phyloP scores from a whole-genome alignment of 2,329 filamentous ascomycete genomes.

The Trichoderma atrobrunneum region DNA sequence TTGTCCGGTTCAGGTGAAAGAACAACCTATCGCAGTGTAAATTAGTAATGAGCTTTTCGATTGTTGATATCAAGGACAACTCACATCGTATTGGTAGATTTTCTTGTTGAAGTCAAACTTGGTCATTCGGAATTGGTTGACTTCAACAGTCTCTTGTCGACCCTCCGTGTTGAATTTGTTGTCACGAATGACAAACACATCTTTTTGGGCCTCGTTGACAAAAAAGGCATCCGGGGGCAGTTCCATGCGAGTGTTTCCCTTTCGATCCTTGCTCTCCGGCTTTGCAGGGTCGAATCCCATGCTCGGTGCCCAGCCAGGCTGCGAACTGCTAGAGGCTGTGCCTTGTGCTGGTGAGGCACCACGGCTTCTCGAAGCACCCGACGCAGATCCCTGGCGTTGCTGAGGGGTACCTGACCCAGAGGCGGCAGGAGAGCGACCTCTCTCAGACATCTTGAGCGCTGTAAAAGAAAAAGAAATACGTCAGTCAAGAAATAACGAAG shows the following conservation, averaged over 20 bases:
- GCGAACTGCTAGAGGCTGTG: slow-evolving; percentile 19
- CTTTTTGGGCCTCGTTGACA: slow-evolving; percentile 32
- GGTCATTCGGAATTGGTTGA: slow-evolving; percentile 75
- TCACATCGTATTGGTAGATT: slow-evolving; percentile 83
- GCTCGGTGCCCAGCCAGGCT: slow-evolving; percentile 28
- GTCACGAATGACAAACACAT: slow-evolving; percentile 34
- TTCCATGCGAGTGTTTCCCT: slow-evolving; percentile 51
- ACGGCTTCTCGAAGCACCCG: slow-evolving; percentile 18
- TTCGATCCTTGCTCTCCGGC: slow-evolving; percentile 28
- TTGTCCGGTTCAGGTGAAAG: slow-evolving; percentile 64
- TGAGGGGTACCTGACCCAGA: slow-evolving; percentile 10
- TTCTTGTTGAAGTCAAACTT: slow-evolving; percentile 54
- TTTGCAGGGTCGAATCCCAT: slow-evolving; percentile 47
- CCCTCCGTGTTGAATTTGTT: slow-evolving; percentile 55
- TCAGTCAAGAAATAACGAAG: not conserved
- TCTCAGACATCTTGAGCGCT: slow-evolving; percentile 33
- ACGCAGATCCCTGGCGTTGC: not conserved
- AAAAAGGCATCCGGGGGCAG: slow-evolving; percentile 57
- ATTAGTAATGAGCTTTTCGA: not conserved
- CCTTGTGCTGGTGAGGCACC: slow-evolving; percentile 23
- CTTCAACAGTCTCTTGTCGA: slow-evolving; percentile 49
- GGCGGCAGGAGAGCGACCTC: slow-evolving; percentile 29
- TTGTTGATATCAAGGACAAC: slow-evolving; percentile 32
- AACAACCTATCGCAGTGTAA: slow-evolving; percentile 49
- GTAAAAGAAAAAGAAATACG: not conserved